These are phyloP conservation scores for Cordyceps cicadae DNA, from an alignment of 2,329 filamentous ascomycete genomes.

Conservation along the genomic window DNA sequence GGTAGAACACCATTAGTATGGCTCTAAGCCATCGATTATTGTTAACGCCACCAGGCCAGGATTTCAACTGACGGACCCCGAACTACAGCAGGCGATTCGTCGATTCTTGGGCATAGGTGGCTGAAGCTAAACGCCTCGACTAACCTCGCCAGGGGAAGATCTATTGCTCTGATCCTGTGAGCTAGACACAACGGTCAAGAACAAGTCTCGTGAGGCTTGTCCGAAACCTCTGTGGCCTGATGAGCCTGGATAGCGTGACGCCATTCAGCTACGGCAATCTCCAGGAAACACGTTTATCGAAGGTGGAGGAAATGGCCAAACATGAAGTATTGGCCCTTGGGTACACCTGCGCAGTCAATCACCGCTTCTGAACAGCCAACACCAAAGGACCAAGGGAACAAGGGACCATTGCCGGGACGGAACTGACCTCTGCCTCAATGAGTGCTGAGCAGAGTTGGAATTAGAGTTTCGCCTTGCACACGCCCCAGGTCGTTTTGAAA, in stretches of 20 bases:
- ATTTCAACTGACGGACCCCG: background rate
- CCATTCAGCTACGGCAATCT: background rate
- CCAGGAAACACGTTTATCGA: background rate
- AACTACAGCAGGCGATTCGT: no score
- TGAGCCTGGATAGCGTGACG: background rate
- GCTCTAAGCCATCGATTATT: background rate
- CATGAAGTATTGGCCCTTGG: background rate
- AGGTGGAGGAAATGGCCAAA: background rate
- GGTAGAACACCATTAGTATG: no score
- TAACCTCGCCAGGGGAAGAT: background rate
- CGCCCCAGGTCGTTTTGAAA: no score
- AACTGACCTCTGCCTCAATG: no score
- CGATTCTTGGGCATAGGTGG: background rate
- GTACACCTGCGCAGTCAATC: no score
- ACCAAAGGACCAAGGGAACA: no score
- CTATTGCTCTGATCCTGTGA: background rate
- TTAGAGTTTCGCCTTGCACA: no score
- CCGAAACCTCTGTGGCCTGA: background rate
- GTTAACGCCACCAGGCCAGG: background rate
- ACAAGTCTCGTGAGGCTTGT: background rate
- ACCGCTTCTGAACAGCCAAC: no score
- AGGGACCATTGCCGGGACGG: no score
- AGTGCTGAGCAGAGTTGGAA: no score
- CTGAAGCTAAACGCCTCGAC: background rate
- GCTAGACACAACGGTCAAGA: background rate